These are phyloP conservation scores for Colletotrichum orbiculare DNA, from an alignment of 2,329 filamentous ascomycete genomes.

Conservation along the genomic window DNA sequence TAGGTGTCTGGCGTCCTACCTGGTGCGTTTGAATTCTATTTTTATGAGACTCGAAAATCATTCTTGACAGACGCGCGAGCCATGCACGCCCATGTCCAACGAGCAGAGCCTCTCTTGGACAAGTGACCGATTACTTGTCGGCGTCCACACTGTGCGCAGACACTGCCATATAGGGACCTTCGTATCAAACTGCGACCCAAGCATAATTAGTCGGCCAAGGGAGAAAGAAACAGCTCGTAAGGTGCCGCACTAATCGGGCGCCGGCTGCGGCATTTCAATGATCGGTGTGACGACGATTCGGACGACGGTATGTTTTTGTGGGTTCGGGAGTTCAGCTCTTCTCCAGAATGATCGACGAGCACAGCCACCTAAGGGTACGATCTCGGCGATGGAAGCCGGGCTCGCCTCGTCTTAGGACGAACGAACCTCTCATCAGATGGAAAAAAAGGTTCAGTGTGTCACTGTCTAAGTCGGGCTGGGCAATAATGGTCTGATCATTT, in stretches of 20 bases:
- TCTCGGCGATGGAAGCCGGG: slow-evolving; percentile 13
- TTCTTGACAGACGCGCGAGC: too few species aligned
- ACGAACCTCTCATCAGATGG: slow-evolving; percentile 13
- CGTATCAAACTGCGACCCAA: too few species aligned
- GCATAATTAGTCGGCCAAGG: too few species aligned
- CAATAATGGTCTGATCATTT: slow-evolving; percentile 10
- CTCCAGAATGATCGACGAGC: slow-evolving; percentile 28
- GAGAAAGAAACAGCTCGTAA: too few species aligned
- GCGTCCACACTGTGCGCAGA: too few species aligned
- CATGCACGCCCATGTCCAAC: too few species aligned
- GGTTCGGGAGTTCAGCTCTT: slow-evolving; percentile 1
- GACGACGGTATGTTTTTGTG: slow-evolving; percentile 1
- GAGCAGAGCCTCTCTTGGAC: too few species aligned
- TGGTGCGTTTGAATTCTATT: too few species aligned
- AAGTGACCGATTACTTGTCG: too few species aligned
- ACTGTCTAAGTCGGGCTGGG: slow-evolving; percentile 8
- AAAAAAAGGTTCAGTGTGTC: background rate
- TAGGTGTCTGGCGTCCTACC: background rate
- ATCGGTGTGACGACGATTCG: slow-evolving; percentile 11
- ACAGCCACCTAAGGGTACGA: slow-evolving; percentile 23
- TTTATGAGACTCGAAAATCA: too few species aligned
- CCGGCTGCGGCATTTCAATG: background rate
- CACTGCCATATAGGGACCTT: too few species aligned
- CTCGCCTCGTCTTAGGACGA: slow-evolving; percentile 15
- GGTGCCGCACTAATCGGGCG: background rate